Evolutionary conservation across 2,329 filamentous ascomycete species (phyloP).

Genomic region (Venturia carpophila): DNA sequence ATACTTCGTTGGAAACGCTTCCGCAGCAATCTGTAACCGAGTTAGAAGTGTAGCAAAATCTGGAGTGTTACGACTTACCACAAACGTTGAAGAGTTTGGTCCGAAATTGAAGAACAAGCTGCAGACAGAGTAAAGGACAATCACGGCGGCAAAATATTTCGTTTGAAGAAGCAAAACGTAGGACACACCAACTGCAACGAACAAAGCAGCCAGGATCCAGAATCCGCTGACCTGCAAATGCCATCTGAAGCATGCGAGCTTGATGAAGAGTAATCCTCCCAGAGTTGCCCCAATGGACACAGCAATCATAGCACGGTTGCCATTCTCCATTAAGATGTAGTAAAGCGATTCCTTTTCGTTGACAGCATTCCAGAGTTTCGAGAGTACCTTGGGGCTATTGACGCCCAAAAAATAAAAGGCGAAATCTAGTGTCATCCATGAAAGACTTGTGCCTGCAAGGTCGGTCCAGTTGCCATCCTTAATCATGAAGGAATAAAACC

Average conservation of each 20-base stretch:
- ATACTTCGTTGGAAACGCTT: constrained; percentile 50
- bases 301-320: constrained; percentile 18
- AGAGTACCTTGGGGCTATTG: constrained; percentile 31
- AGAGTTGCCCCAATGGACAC: constrained; percentile 16
- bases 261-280: constrained; percentile 17
- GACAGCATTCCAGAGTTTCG: constrained; percentile 27
- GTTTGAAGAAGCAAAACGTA: constrained; percentile 17
- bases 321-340: constrained; percentile 16
- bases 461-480: constrained; percentile 32
- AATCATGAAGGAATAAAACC: constrained; percentile 29
- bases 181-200: constrained; percentile 17
- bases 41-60: background rate
- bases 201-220: constrained; percentile 15
- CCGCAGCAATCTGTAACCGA: constrained; percentile 22
- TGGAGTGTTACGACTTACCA: background rate
- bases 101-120: constrained; percentile 19
- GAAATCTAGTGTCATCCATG: constrained; percentile 32
- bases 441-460: constrained; percentile 30
- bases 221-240: constrained; percentile 18
- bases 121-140: constrained; percentile 17
- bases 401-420: constrained; percentile 32
- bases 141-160: constrained; percentile 15
- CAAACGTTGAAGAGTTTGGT: constrained; percentile 5
- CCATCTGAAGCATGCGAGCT: constrained; percentile 14
- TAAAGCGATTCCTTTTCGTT: constrained; percentile 6